phyloP scores from a whole-genome alignment of 2,329 filamentous ascomycete species.

The Trichoderma koningiopsis region DNA sequence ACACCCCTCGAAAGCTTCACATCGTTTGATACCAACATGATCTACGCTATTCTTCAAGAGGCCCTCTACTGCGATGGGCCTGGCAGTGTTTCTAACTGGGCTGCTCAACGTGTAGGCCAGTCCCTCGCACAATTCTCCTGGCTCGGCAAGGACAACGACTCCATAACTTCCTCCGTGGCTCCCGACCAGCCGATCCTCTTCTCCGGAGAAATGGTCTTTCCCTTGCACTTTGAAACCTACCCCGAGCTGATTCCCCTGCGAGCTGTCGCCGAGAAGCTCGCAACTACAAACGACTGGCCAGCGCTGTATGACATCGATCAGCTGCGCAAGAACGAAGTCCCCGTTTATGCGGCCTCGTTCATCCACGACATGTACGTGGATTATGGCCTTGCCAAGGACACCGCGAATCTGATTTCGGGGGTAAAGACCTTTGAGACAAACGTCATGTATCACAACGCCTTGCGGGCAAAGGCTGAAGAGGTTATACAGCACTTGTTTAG shows the following conservation, averaged over 20 bases:
- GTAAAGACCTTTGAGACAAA: conserved; percentile 86
- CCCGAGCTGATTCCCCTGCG: conserved; percentile 71
- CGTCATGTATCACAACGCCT: conserved; percentile 80
- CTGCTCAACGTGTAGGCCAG: conserved; percentile 66
- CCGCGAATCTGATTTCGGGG: conserved; percentile 71
- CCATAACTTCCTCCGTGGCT: conserved; percentile 34
- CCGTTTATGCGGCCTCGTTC: conserved; percentile 82
- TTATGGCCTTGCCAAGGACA: conserved; percentile 70
- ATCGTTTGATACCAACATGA: conserved; percentile 72
- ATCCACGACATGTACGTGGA: conserved; percentile 94
- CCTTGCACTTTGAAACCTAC: conserved; percentile 81
- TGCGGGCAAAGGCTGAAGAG: conserved; percentile 73
- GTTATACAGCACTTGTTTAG: conserved; percentile 76
- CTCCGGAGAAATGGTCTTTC: conserved; percentile 90
- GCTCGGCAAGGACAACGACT: conserved; percentile 44
- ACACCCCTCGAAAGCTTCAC: conserved; percentile 66
- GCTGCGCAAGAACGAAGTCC: conserved; percentile 75
- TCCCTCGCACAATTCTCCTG: conserved; percentile 52
- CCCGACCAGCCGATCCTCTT: conserved; percentile 65
- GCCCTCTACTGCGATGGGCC: conserved; percentile 78
- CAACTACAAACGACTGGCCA: conserved; percentile 69
- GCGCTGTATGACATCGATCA: conserved; percentile 74
- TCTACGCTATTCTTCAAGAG: conserved; percentile 89
- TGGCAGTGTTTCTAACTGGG: conserved; percentile 69
- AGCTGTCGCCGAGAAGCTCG: conserved; percentile 70